Conservation (phyloP, 805 yeast genomes). For the Hanseniaspora hatyaiensis region DNA sequence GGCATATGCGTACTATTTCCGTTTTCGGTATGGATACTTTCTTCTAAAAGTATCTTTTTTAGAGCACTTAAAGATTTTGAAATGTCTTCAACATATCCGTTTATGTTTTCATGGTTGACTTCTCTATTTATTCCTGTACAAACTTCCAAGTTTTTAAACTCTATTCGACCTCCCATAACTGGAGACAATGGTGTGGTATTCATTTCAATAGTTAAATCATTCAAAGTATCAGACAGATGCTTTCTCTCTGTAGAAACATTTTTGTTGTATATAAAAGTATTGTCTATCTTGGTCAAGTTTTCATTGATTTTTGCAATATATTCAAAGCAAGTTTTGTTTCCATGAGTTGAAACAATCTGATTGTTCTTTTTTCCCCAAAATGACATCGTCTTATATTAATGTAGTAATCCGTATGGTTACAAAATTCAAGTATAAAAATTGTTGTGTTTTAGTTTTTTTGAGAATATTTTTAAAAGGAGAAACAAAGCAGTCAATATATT, state of each 20-base stretch:
- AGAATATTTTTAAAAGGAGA: no score
- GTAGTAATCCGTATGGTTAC: no score
- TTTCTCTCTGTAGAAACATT: background rate
- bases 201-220: background rate
- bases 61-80: background rate
- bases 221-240: background rate
- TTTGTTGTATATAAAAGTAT: background rate
- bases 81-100: background rate
- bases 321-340: conserved; percentile 2
- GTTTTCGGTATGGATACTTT: background rate
- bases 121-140: conserved; percentile 2
- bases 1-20: background rate
- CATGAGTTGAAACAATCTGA: background rate
- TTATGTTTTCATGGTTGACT: background rate
- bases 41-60: conserved; percentile 1
- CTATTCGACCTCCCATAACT: background rate
- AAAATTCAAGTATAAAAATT: no score
- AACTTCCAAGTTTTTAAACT: background rate
- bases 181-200: conserved; percentile 1
- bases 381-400: no score
- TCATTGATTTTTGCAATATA: conserved; percentile 2
- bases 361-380: conserved; percentile 10
- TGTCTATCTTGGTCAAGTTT: background rate
- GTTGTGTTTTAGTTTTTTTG: no score
- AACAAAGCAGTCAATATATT: no score